Percentiles rank a stretch among this genome's conserved stretches.
Conservation (phyloP, 75 land plant species). For the Sequoiadendron giganteum region DNA sequence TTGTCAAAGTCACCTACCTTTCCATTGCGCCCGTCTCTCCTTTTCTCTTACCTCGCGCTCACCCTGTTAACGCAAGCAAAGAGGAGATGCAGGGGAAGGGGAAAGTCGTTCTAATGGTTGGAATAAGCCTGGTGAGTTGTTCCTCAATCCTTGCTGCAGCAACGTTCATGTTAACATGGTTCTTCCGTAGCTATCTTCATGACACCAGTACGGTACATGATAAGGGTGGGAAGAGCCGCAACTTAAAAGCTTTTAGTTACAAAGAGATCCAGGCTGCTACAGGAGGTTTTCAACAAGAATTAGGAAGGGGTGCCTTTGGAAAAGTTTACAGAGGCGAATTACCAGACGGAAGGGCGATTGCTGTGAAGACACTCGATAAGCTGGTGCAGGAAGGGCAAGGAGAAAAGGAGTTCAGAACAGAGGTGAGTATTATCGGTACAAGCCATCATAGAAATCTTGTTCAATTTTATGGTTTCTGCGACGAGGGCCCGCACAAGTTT, state of each 20-base stretch:
- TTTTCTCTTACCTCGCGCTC: not conserved
- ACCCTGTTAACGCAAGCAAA: not conserved
- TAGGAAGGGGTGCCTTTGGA: slow-evolving; percentile 41
- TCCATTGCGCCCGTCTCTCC: not conserved
- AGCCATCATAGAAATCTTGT: slow-evolving; percentile 52
- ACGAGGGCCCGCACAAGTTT: slow-evolving; percentile 27
- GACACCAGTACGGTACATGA: not conserved
- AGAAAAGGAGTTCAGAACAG: no score
- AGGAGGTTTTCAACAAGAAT: slow-evolving; percentile 27
- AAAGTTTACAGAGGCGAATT: not conserved
- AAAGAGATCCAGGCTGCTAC: slow-evolving; percentile 39
- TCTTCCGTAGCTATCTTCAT: not conserved
- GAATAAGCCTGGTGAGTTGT: not conserved
- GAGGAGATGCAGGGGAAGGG: not conserved
- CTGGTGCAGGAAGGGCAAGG: no score
- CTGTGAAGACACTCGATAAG: no score
- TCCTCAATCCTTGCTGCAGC: not conserved
- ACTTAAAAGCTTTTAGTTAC: slow-evolving; percentile 24
- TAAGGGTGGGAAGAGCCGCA: no score
- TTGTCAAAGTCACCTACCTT: not conserved
- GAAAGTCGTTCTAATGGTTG: not conserved
- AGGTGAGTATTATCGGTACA: not conserved
- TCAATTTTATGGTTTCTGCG: slow-evolving; percentile 44
- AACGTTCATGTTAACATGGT: not conserved
- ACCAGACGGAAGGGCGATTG: no score